phyloP scores from a whole-genome alignment of 768 basidiomycete species.

The Favolaschia claudopus region DNA sequence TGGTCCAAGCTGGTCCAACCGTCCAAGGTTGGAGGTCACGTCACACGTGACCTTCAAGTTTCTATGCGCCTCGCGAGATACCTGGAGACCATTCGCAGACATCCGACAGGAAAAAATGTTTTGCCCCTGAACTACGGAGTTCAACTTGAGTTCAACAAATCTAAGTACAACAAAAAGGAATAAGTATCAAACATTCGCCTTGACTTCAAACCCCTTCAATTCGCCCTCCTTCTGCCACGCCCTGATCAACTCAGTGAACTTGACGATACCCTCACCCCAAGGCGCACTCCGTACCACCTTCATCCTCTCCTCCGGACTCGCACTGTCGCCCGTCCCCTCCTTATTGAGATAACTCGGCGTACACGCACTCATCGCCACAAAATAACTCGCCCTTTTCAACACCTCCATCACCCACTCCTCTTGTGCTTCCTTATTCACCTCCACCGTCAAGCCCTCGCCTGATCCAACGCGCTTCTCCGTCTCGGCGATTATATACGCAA shows the following conservation, averaged over 20 bases:
- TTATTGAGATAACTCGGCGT: not conserved
- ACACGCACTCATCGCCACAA: not conserved
- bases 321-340: too few relatives aligned
- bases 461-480: not conserved
- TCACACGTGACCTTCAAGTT: too few relatives aligned
- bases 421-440: not conserved
- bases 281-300: slow-evolving; percentile 8
- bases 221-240: slow-evolving; percentile 8
- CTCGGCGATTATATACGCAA: not conserved
- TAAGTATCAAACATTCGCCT: too few relatives aligned
- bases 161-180: too few relatives aligned
- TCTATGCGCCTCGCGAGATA: too few relatives aligned
- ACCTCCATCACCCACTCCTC: not conserved
- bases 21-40: too few relatives aligned
- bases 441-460: not conserved
- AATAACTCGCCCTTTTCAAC: not conserved
- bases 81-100: too few relatives aligned
- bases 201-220: slow-evolving; percentile 5
- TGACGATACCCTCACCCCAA: slow-evolving; percentile 14
- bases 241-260: not conserved
- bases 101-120: too few relatives aligned
- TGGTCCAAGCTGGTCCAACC: too few relatives aligned
- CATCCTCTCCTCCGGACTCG: slow-evolving; percentile 5
- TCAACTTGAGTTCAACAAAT: too few relatives aligned
- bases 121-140: too few relatives aligned